A percentile compares a stretch with the other conserved stretches of the same genome.
These are phyloP conservation scores for Nakaseomyces kungkrabaensis DNA, from an alignment of 1,139 yeast species.

Conservation along the genomic window DNA sequence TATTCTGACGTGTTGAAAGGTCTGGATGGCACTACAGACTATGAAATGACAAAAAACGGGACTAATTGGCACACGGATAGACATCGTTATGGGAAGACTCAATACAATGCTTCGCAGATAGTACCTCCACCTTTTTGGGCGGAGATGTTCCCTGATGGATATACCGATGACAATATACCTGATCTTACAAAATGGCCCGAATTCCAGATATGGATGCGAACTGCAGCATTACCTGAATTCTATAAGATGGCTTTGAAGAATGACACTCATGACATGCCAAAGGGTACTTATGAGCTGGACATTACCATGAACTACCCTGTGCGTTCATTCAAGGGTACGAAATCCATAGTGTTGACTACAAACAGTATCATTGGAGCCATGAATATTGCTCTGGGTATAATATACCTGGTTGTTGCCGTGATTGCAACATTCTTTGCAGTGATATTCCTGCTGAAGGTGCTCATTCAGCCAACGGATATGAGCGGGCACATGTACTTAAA, in stretches of 20 bases:
- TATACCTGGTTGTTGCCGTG: slow-evolving; percentile 91
- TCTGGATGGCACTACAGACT: slow-evolving; percentile 37
- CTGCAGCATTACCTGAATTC: slow-evolving; percentile 82
- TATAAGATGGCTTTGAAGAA: slow-evolving; percentile 75
- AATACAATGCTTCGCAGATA: slow-evolving; percentile 58
- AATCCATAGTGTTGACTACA: slow-evolving; percentile 70
- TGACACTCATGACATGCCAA: slow-evolving; percentile 47
- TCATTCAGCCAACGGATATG: slow-evolving; percentile 37
- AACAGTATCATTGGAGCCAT: slow-evolving; percentile 89
- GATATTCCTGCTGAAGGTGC: slow-evolving; percentile 36
- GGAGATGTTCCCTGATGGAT: slow-evolving; percentile 74
- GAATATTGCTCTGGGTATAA: slow-evolving; percentile 75
- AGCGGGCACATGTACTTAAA: slow-evolving; percentile 35
- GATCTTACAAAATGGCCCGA: slow-evolving; percentile 68
- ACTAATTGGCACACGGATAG: slow-evolving; percentile 84
- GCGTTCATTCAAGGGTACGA: slow-evolving; percentile 69
- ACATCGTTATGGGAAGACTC: slow-evolving; percentile 68
- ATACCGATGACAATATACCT: slow-evolving; percentile 74
- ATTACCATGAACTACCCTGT: slow-evolving; percentile 88
- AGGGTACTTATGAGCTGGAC: slow-evolving; percentile 63
- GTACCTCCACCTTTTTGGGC: slow-evolving; percentile 97
- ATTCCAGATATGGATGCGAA: slow-evolving; percentile 96
- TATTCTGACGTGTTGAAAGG: slow-evolving; percentile 32
- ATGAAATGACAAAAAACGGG: slow-evolving; percentile 52
- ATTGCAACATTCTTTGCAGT: slow-evolving; percentile 41